Evolutionary conservation across 768 basidiomycete genomes (phyloP), one percentile per base, ranked within the genome.

Genomic region (Artomyces pyxidatus): DNA sequence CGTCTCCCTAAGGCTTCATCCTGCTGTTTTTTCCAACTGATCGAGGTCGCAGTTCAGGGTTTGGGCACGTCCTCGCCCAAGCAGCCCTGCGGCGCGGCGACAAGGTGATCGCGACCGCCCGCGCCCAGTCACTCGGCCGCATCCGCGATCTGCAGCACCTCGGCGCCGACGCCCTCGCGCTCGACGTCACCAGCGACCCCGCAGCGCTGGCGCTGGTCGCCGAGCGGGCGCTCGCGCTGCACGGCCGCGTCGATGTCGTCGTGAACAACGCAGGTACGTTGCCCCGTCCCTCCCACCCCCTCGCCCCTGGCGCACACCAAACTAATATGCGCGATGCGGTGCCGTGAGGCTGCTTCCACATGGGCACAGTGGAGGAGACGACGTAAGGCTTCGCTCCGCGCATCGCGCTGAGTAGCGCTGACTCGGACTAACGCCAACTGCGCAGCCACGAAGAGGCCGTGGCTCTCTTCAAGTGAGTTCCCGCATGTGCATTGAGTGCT

Each of bases 81-180:
- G 46, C 48, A 16, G 57, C 49, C 4, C 48, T 58, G 23, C n/a
- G n/a, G 12, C 49, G 55, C 29, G 57, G 57, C n/a, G 57, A 58
- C 30, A 53, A 49, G 14, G 55, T 58, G 32, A 56, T 58, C 41
- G 51, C 55, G 17, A 56, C 57, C 7, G 39, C 49, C 17, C 54
- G 57, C 27, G 8, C 41, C 9, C 30, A 22, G 4, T 54, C 53
- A 3, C 22, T 54, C 7, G 26, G 11, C 29, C 27, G 67, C 42
- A 62, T 71, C 30, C 61, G 63, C 2, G 65, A 63, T 32, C 52
- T 69, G 12, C 53, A 58, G 43, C 40, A 46, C 2, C 38, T 43
- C 1, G 66, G 60, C 17, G 63, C 64, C 1, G 51, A 55, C 35
- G 44, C 59, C 7, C 45, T 64, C 17, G 50, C 57, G 41, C 51